Evolutionary conservation across 495 filamentous ascomycete genomes (phyloP).

Genomic region (Tuber melanosporum): DNA sequence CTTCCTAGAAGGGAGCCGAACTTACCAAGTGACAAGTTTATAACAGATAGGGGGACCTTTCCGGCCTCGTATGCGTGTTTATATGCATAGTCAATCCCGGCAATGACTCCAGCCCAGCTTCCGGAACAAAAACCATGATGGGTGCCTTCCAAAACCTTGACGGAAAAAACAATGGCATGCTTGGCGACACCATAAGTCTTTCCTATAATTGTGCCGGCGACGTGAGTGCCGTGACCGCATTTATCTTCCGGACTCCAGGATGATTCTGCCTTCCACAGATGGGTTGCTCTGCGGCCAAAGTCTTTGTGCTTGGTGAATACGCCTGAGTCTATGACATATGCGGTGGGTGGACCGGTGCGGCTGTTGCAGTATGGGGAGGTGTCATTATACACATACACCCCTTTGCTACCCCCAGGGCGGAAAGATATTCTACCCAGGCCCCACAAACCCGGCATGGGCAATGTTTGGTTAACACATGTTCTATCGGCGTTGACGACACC

Average conservation of each 20-base stretch:
- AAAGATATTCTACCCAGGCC: slow-evolving; percentile 25
- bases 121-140: slow-evolving; percentile 45
- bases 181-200: slow-evolving; percentile 60
- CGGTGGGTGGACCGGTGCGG: neutral
- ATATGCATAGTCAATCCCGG: slow-evolving; percentile 56
- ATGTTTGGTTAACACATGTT: neutral
- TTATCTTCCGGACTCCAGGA: neutral
- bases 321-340: slow-evolving; percentile 29
- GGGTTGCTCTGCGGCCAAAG: slow-evolving; percentile 17
- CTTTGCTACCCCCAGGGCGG: neutral
- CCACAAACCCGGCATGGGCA: slow-evolving; percentile 11
- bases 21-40: slow-evolving; percentile 38
- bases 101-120: slow-evolving; percentile 53
- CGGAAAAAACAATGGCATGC: slow-evolving; percentile 54
- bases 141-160: slow-evolving; percentile 55
- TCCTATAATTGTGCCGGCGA: slow-evolving; percentile 59
- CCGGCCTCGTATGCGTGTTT: slow-evolving; percentile 47
- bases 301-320: slow-evolving; percentile 14
- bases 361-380: slow-evolving; percentile 4
- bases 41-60: slow-evolving; percentile 41
- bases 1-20: slow-evolving; percentile 41
- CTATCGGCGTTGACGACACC: slow-evolving; percentile 7
- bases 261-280: slow-evolving; percentile 6
- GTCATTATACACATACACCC: slow-evolving; percentile 10
- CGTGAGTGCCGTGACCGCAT: slow-evolving; percentile 61